Base-by-base conservation (phyloP, 768 basidiomycete species). In the Suillus hirtellus region DNA sequence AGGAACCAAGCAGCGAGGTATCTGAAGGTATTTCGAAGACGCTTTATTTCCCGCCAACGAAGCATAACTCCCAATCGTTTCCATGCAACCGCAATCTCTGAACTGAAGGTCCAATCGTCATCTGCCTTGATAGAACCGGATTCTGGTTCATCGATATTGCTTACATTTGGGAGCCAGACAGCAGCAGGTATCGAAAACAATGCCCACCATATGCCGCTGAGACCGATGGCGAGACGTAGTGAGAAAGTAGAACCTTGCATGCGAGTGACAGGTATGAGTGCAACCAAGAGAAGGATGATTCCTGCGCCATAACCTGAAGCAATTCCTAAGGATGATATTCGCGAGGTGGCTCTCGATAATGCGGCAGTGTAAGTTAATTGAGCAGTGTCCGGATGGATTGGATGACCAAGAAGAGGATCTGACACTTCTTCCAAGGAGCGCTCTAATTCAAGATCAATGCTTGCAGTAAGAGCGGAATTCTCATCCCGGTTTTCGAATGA, bases 1-100 rank as follows among this genome's bases (percentile, higher is more conserved):
- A 99, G 82, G 73, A 97, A 96, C 95, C 96, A 98, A 0, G 96
- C 94, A 6, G 88, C 84, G 49, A 98, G 87, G 69, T 93, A 98
- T 67, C 84, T 84, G 80, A 96, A 99, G 1, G 95, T 95, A 70
- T 94, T 89, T 37, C 84, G 82, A 17, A 98, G 79, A 60, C 84
- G 83, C 72, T 83, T 84, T 46, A 96, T 86, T 71, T 96, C 89
- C 9, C 76, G 77, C 81, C 86, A 88, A 1, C 79, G 80, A 24
- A 98, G 78, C 90, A 95, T 95, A 38, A 77, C 79, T 0, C 85
- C 87, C 0, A 99, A 80, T 27, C 89, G 77, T 60, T 79, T 81
- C 96, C 96, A 98, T 0, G 93, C 91, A 5, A 77, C 79, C 1
- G 72, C 67, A 24, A 95, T 81, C 71, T 94, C 88, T 40, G 74